Base-by-base conservation (phyloP, 495 filamentous ascomycete genomes). In the Hypoxylon fuscum region DNA sequence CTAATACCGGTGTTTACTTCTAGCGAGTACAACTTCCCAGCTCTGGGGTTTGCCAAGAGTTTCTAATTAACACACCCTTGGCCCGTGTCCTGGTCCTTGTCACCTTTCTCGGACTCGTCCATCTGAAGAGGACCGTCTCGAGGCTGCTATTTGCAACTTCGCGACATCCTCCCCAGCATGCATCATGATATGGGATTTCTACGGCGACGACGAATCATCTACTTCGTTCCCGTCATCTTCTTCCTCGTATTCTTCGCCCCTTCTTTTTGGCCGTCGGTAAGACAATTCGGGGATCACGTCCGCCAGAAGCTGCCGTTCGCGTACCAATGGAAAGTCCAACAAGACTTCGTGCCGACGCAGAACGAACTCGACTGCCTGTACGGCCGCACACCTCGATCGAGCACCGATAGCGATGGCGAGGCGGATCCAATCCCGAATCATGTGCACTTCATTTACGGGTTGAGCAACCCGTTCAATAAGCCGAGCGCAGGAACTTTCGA, bases 401-500 rank as follows among this genome's bases (percentile, higher is more conserved):
- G 49, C 5, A 40, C 53, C 18, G 48, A 54, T 17, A 59, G 35
- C 55, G 10, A 41, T 50, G 29, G n/a, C 14, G 21, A 53, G 31
- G 35, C 59, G 21, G 72, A 75, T 14, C 72, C 77, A 4, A 80
- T 81, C 17, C 79, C 79, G 5, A 81, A 80, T 50, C 65, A 77
- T 27, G 78, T 80, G 22, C 78, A 81, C 62, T 75, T 80, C 60
- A 76, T 79, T 29, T 81, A 70, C 64, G 72, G 76, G 6, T 73
- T 77, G 37, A 73, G 72, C 42, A 77, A 77, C 55, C 76, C 76
- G 11, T 71, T 69, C 27, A 51, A 64, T 3, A 67, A 72, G 47
- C 71, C 72, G 0, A 70, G 66, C 32, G 74, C 64, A 22, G 74
- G 73, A 29, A 72, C 68, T 25, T 75, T 81, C 59, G 71, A 75